Evolutionary conservation across 2,329 filamentous ascomycete species (phyloP).

Genomic region (Sordariomycetes sp.): DNA sequence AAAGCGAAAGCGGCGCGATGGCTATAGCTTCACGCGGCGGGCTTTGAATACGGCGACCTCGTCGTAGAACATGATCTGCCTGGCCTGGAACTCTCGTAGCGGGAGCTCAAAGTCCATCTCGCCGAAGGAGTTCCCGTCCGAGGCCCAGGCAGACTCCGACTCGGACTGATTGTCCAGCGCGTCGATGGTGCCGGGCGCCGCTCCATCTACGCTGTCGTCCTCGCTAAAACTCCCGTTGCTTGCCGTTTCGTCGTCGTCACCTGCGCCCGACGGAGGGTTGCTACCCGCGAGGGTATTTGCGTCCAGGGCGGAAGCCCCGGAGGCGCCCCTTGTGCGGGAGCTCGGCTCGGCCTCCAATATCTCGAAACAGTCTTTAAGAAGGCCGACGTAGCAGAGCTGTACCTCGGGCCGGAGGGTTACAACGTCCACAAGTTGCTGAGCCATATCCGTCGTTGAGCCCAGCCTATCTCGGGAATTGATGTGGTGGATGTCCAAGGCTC

Average conservation of each 20-base stretch:
- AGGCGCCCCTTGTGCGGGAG: slow-evolving; percentile 23
- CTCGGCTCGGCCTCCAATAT: slow-evolving; percentile 53
- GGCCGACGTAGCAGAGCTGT: slow-evolving; percentile 66
- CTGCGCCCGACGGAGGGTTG: not conserved
- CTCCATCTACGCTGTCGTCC: slow-evolving; percentile 23
- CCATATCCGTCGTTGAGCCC: slow-evolving; percentile 52
- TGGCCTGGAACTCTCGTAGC: slow-evolving; percentile 44
- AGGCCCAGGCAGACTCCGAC: slow-evolving; percentile 12
- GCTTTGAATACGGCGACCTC: slow-evolving; percentile 74
- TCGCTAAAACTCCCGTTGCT: slow-evolving; percentile 12
- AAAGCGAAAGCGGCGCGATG: not conserved
- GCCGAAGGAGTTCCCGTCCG: slow-evolving; percentile 35
- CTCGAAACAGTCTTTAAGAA: slow-evolving; percentile 72
- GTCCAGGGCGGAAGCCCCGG: slow-evolving; percentile 9
- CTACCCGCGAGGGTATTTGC: slow-evolving; percentile 6
- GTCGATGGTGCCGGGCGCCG: slow-evolving; percentile 30
- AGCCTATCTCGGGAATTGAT: slow-evolving; percentile 50
- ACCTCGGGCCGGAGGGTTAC: slow-evolving; percentile 67
- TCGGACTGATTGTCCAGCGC: slow-evolving; percentile 7
- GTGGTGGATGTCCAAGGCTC: slow-evolving; percentile 59
- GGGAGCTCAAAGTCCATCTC: slow-evolving; percentile 27
- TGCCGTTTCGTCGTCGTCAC: slow-evolving; percentile 2
- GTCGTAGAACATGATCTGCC: slow-evolving; percentile 77
- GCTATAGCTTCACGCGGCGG: slow-evolving; percentile 46
- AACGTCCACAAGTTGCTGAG: slow-evolving; percentile 67